phyloP scores from a whole-genome alignment of 1,284 basidiomycete genomes.

The Austropuccinia psidii region DNA sequence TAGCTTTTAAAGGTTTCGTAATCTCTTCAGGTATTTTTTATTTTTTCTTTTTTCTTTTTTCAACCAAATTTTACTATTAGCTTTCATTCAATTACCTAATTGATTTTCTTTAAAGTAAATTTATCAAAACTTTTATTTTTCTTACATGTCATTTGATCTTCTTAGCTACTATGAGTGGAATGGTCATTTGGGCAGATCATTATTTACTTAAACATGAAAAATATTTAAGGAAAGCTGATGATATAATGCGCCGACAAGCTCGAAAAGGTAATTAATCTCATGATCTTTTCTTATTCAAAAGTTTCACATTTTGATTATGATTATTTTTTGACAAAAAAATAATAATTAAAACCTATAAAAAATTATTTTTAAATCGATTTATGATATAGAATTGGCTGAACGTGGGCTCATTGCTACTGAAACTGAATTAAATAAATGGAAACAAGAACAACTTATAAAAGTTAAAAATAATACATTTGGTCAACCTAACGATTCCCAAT shows the following conservation, averaged over 20 bases:
- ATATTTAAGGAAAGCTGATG: constrained; percentile 59
- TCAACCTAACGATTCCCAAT: constrained; percentile 37
- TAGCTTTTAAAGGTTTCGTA: constrained; percentile 70
- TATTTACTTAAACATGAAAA: constrained; percentile 66
- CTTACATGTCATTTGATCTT: constrained; percentile 1
- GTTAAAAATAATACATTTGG: constrained; percentile 55
- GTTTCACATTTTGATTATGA: background rate
- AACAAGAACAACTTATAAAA: constrained; percentile 49
- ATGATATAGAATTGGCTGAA: constrained; percentile 57
- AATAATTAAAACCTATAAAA: background rate
- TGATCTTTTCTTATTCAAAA: background rate
- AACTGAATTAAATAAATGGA: constrained; percentile 72
- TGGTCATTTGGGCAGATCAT: constrained; percentile 65
- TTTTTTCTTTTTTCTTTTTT: constrained; percentile 19
- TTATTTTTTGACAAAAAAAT: background rate
- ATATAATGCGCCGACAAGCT: constrained; percentile 62
- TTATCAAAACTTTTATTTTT: background rate
- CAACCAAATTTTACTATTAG: no score
- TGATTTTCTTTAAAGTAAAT: background rate
- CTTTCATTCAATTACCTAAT: no score
- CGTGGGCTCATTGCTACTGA: constrained; percentile 71
- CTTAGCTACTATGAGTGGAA: constrained; percentile 59
- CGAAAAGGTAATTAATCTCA: constrained; percentile 49
- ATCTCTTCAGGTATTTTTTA: constrained; percentile 55
- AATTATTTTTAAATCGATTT: background rate